A percentile compares a stretch with the other conserved stretches of the same genome.
phyloP scores from a whole-genome alignment of 2,329 filamentous ascomycete species.

The Pseudodiploospora longispora region DNA sequence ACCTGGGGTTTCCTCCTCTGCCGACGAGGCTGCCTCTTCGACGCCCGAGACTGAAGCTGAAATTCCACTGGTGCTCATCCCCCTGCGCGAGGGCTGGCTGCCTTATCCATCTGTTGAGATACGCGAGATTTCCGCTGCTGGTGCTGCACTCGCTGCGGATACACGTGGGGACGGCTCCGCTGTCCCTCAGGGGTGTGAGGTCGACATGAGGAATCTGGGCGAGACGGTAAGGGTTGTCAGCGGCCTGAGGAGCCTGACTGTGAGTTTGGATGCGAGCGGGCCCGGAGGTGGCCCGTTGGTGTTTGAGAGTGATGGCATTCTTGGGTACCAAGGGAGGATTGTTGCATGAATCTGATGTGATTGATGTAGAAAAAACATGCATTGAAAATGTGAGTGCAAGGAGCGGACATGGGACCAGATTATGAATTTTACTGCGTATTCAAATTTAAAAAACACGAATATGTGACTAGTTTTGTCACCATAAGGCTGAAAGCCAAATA shows the following conservation, averaged over 20 bases:
- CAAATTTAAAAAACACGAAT: no score
- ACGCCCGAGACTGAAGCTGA: constrained; percentile 44
- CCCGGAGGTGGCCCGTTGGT: constrained; percentile 58
- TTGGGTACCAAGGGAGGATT: constrained; percentile 24
- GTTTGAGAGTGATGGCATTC: constrained; percentile 47
- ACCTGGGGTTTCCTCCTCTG: constrained; percentile 24
- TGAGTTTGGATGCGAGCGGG: constrained; percentile 62
- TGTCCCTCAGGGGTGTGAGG: constrained; percentile 50
- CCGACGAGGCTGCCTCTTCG: constrained; percentile 34
- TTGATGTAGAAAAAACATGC: no score
- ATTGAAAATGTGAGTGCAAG: no score
- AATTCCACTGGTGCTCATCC: constrained; percentile 69
- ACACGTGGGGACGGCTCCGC: constrained; percentile 16
- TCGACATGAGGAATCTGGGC: constrained; percentile 69
- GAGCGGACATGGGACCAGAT: no score
- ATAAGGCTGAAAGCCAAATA: no score
- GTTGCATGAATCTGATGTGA: constrained; percentile 21
- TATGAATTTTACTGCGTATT: no score
- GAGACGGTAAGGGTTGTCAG: constrained; percentile 69
- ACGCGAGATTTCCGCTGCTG: constrained; percentile 35
- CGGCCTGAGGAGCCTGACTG: constrained; percentile 62
- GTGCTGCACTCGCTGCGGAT: constrained; percentile 22
- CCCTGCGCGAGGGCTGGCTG: constrained; percentile 69
- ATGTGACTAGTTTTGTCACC: no score
- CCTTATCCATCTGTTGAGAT: constrained; percentile 75